These are phyloP conservation scores for Cyclanthera cordifolia DNA, from an alignment of 306 rosid species.

Conservation along the genomic window DNA sequence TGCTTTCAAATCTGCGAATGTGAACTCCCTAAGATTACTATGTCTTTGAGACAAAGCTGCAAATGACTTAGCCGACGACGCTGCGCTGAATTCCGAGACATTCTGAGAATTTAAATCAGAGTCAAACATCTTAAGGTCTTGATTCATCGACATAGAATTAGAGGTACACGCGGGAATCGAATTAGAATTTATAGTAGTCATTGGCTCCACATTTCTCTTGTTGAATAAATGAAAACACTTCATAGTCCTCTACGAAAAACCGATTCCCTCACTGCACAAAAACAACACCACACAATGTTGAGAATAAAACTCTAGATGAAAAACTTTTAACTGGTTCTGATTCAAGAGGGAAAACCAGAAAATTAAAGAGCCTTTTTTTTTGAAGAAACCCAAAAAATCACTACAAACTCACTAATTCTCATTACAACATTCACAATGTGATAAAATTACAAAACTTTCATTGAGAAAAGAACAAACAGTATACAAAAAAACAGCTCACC, in stretches of 20 bases:
- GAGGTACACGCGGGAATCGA: constrained; percentile 28
- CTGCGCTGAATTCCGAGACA: constrained; percentile 35
- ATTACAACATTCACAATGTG: neutral
- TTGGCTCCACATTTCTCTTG: constrained; percentile 23
- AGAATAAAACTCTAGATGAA: neutral
- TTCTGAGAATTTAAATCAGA: constrained; percentile 37
- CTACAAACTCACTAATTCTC: neutral
- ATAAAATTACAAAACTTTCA: no score
- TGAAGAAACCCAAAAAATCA: neutral
- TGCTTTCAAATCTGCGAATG: constrained; percentile 39
- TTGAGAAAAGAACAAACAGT: no score
- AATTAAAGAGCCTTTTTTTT: neutral
- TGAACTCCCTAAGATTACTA: constrained; percentile 39
- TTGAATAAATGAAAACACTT: constrained; percentile 31
- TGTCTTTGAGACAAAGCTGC: constrained; percentile 39
- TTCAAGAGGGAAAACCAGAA: neutral
- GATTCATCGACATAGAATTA: constrained; percentile 28
- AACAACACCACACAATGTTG: constrained; percentile 3
- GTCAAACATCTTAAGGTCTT: constrained; percentile 26
- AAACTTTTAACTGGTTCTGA: neutral
- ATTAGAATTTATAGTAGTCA: constrained; percentile 19
- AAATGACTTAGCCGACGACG: constrained; percentile 36
- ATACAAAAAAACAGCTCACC: no score
- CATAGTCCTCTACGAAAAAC: constrained; percentile 24
- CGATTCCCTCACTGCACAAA: constrained; percentile 19